A percentile compares a stretch with the other conserved stretches of the same genome.
Conservation (phyloP, 1,139 yeast species). For the Hemisphaericaspora lyxosophila region DNA sequence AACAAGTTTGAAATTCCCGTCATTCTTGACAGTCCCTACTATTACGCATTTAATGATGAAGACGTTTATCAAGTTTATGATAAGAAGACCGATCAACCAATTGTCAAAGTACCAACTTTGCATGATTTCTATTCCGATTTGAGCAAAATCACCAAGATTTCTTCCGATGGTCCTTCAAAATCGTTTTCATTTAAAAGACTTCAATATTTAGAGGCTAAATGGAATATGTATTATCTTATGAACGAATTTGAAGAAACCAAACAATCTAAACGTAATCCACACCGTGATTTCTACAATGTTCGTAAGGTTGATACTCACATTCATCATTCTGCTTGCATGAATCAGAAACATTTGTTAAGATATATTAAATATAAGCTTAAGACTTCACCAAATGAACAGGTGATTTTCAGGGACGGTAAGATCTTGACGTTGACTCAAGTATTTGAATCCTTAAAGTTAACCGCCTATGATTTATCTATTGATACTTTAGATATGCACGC, state of each 20-base stretch:
- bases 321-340: conserved; percentile 99
- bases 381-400: conserved; percentile 74
- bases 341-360: conserved; percentile 91
- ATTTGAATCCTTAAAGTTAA: conserved; percentile 81
- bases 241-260: conserved; percentile 93
- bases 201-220: conserved; percentile 92
- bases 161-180: conserved; percentile 96
- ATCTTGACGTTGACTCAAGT: conserved; percentile 85
- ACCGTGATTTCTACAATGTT: conserved; percentile 95
- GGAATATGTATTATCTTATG: conserved; percentile 85
- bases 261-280: conserved; percentile 76
- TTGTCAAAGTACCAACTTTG: conserved; percentile 71
- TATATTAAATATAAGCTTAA: conserved; percentile 84
- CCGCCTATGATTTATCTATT: conserved; percentile 92
- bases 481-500: conserved; percentile 99
- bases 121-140: conserved; percentile 83
- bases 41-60: conserved; percentile 53
- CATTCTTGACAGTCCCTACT: conserved; percentile 41
- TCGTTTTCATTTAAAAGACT: conserved; percentile 93
- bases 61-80: conserved; percentile 70
- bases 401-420: conserved; percentile 89
- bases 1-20: conserved; percentile 66
- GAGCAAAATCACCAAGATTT: conserved; percentile 64
- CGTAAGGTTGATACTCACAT: conserved; percentile 99
- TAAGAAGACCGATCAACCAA: conserved; percentile 28